Evolutionary conservation across 73 alveolate species (phyloP).

Genomic region (Symbiodinium pilosum): DNA sequence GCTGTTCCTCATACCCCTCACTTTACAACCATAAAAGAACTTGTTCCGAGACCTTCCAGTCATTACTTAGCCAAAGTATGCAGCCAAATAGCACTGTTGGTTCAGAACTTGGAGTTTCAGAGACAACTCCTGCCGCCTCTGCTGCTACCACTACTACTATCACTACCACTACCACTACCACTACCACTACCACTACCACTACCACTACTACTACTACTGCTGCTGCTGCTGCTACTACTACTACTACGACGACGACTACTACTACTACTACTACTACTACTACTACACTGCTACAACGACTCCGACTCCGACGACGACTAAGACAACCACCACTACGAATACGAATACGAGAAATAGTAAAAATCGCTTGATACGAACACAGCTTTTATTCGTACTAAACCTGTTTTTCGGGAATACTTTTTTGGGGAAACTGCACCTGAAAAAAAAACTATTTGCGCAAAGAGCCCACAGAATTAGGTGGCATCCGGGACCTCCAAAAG

Average conservation of each 20-base stretch:
- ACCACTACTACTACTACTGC: background rate
- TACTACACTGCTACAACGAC: background rate
- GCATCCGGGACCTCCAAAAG: too few relatives aligned
- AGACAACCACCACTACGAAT: background rate
- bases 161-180: background rate
- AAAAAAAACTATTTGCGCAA: too few relatives aligned
- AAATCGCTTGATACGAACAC: background rate
- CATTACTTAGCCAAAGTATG: too few relatives aligned
- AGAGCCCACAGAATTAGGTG: too few relatives aligned
- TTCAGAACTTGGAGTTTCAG: too few relatives aligned
- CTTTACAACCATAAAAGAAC: too few relatives aligned
- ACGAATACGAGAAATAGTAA: background rate
- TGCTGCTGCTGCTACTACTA: background rate
- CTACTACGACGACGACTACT: background rate
- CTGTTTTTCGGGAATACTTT: too few relatives aligned
- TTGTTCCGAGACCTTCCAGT: too few relatives aligned
- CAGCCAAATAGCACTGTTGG: too few relatives aligned
- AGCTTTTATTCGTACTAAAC: too few relatives aligned
- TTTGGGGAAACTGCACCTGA: too few relatives aligned
- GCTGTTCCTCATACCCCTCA: too few relatives aligned
- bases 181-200: background rate
- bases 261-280: background rate
- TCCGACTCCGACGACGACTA: background rate
- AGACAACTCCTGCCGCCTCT: background rate
- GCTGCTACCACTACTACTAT: background rate